phyloP scores from a whole-genome alignment of 2,329 filamentous ascomycete genomes.

The Alternaria angustiovoidea region DNA sequence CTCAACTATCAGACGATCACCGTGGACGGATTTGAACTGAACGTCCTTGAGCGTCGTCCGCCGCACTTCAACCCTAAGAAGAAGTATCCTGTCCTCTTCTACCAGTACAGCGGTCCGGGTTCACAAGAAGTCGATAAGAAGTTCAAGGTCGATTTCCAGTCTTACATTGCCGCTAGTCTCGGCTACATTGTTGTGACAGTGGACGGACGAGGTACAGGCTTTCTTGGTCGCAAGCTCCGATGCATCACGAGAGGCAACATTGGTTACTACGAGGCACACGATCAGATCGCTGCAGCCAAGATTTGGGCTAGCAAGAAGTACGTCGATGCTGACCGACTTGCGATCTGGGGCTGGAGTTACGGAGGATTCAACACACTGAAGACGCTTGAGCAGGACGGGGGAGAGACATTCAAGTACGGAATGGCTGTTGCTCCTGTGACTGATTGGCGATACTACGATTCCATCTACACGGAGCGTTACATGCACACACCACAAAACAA shows the following conservation, averaged over 20 bases:
- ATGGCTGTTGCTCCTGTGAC: slow-evolving; percentile 99
- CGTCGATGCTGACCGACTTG: slow-evolving; percentile 81
- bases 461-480: slow-evolving; percentile 93
- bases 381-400: slow-evolving; percentile 89
- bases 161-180: slow-evolving; percentile 82
- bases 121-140: slow-evolving; percentile 85
- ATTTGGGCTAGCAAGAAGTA: slow-evolving; percentile 83
- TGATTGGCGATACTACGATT: slow-evolving; percentile 95
- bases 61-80: slow-evolving; percentile 85
- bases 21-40: slow-evolving; percentile 78
- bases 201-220: slow-evolving; percentile 92
- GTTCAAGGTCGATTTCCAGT: slow-evolving; percentile 88
- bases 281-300: slow-evolving; percentile 91
- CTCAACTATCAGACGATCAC: slow-evolving; percentile 83
- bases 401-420: slow-evolving; percentile 90
- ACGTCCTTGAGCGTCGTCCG: slow-evolving; percentile 83
- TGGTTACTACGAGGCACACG: slow-evolving; percentile 82
- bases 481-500: slow-evolving; percentile 96
- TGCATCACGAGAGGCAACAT: slow-evolving; percentile 84
- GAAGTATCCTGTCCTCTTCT: slow-evolving; percentile 93
- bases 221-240: slow-evolving; percentile 82
- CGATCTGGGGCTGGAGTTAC: slow-evolving; percentile 99
- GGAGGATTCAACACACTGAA: slow-evolving; percentile 96
- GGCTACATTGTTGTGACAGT: slow-evolving; percentile 96
- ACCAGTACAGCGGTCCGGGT: slow-evolving; percentile 92